These are phyloP conservation scores for Fraxinus anomala DNA, from an alignment of 257 asterid genomes.

Conservation along the genomic window DNA sequence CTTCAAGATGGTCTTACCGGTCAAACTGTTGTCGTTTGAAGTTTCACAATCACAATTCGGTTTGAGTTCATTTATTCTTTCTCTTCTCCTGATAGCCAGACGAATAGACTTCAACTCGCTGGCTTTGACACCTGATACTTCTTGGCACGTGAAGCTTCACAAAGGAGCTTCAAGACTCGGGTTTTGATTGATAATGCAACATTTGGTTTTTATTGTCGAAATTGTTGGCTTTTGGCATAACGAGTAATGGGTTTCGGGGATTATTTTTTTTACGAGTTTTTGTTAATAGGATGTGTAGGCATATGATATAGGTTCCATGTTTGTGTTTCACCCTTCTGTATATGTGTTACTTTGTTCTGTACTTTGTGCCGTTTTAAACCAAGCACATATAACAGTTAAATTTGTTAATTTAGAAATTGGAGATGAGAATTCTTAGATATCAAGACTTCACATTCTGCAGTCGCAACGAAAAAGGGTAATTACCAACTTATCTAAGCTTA, in stretches of 20 bases:
- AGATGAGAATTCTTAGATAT: background rate
- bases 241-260: slow-evolving; percentile 8
- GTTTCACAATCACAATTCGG: background rate
- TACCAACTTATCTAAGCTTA: too few species aligned
- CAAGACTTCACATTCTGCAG: background rate
- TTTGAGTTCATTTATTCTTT: slow-evolving; percentile 22
- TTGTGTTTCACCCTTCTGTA: slow-evolving; percentile 38
- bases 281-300: slow-evolving; percentile 30
- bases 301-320: slow-evolving; percentile 17
- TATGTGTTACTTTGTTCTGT: slow-evolving; percentile 7
- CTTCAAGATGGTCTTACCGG: slow-evolving; percentile 81
- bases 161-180: slow-evolving; percentile 26
- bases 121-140: slow-evolving; percentile 1
- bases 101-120: background rate
- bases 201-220: slow-evolving; percentile 17
- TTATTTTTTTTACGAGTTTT: slow-evolving; percentile 19
- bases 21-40: slow-evolving; percentile 61
- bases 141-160: slow-evolving; percentile 21
- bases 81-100: background rate
- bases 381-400: background rate
- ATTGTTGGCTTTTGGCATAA: slow-evolving; percentile 18
- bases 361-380: slow-evolving; percentile 5
- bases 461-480: background rate
- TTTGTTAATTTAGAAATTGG: background rate
- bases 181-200: slow-evolving; percentile 14